Conservation (phyloP, 352 stramenopile genomes). For the Blastocystis sp. region DNA sequence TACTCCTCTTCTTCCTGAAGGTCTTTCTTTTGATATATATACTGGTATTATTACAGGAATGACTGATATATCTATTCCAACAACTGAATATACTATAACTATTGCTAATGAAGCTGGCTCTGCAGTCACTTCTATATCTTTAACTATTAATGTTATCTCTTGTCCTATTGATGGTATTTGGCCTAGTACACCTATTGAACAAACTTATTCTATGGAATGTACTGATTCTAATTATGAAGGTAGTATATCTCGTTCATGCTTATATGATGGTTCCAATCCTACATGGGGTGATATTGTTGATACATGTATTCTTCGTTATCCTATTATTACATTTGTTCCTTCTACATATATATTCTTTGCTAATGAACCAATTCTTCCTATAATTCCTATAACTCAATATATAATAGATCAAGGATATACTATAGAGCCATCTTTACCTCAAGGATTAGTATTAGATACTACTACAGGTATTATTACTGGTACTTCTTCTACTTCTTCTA, state of each 20-base stretch:
- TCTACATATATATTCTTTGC: not conserved
- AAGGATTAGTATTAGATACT: conserved; percentile 2
- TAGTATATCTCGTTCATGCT: conserved; percentile 11
- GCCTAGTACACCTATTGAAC: conserved; percentile 9
- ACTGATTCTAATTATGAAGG: too few relatives aligned
- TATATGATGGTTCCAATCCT: not conserved
- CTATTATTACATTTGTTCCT: conserved; percentile 4
- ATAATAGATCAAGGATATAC: too few relatives aligned
- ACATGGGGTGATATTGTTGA: conserved; percentile 14
- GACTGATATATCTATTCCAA: too few relatives aligned
- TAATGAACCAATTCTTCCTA: conserved; percentile 9
- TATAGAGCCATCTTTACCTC: conserved; percentile 1
- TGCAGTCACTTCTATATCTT: conserved; percentile 3
- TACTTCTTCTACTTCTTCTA: not conserved
- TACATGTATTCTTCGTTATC: conserved; percentile 5
- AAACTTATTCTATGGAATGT: too few relatives aligned
- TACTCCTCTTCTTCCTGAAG: not conserved
- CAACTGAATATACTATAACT: conserved; percentile 23
- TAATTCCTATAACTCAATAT: conserved; percentile 2
- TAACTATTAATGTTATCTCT: conserved; percentile 12
- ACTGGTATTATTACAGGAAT: conserved; percentile 13
- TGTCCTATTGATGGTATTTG: conserved; percentile 8
- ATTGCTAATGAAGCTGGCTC: conserved; percentile 17
- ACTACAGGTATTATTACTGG: conserved; percentile 13
- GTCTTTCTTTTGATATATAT: conserved; percentile 18